Evolutionary conservation across 2,329 filamentous ascomycete genomes (phyloP).

Genomic region (Fusarium napiforme): DNA sequence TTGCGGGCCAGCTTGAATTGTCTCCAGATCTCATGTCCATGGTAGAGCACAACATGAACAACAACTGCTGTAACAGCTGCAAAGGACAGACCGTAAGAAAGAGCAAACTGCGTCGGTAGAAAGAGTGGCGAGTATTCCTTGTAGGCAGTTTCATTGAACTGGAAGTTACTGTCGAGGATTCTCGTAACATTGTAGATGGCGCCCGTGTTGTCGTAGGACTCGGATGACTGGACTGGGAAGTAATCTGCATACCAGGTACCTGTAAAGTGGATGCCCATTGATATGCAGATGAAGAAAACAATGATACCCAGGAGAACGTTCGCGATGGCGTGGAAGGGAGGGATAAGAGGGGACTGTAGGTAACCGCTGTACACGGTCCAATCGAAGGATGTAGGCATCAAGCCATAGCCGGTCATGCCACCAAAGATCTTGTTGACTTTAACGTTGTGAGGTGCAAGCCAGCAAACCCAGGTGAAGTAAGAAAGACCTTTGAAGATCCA

Average conservation of each 20-base stretch:
- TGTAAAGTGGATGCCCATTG: conserved; percentile 68
- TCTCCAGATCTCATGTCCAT: conserved; percentile 64
- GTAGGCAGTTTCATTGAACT: conserved; percentile 71
- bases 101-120: conserved; percentile 69
- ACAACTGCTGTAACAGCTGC: conserved; percentile 72
- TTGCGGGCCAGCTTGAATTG: conserved; percentile 65
- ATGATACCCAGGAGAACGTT: conserved; percentile 65
- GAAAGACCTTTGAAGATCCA: conserved; percentile 72
- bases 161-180: conserved; percentile 66
- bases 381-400: conserved; percentile 71
- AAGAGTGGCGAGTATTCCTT: conserved; percentile 73
- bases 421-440: conserved; percentile 73
- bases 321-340: conserved; percentile 65
- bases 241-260: conserved; percentile 68
- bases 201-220: conserved; percentile 73
- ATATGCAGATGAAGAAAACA: conserved; percentile 66
- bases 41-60: conserved; percentile 66
- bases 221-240: conserved; percentile 69
- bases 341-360: conserved; percentile 61
- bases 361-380: conserved; percentile 62
- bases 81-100: conserved; percentile 72
- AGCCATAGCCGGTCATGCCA: conserved; percentile 65
- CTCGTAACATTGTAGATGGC: conserved; percentile 67
- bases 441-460: conserved; percentile 68
- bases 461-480: conserved; percentile 71